Conservation (phyloP, 208 protist genomes). For the Porcisia hertigi region DNA sequence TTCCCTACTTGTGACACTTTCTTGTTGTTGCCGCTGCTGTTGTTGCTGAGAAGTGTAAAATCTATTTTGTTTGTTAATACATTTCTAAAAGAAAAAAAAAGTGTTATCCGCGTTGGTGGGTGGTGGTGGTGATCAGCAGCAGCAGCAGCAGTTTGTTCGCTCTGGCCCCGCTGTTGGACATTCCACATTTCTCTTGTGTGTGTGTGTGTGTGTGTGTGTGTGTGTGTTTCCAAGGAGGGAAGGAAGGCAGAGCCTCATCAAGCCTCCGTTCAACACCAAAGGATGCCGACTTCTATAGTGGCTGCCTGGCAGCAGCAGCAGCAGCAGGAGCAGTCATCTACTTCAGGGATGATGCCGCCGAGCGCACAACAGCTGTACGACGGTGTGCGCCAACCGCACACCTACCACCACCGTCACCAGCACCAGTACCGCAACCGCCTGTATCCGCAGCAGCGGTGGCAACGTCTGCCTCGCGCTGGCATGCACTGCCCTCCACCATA, state of each 20-base stretch:
- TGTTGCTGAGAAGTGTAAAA: no score
- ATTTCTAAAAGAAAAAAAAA: no score
- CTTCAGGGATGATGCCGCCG: not conserved
- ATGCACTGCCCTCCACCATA: not conserved
- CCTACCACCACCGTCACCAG: slow-evolving; percentile 11
- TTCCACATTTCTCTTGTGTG: not conserved
- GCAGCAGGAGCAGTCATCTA: not conserved
- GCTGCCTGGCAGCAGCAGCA: slow-evolving; percentile 1
- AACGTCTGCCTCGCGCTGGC: not conserved
- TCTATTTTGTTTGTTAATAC: not conserved
- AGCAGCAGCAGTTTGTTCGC: no score
- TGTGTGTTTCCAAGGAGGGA: not conserved
- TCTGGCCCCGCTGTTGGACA: no score
- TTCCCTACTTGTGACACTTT: no score
- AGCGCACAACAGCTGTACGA: not conserved
- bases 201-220: not conserved
- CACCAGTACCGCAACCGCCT: not conserved
- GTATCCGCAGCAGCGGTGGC: not conserved
- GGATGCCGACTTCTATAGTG: not conserved
- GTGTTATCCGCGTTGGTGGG: no score
- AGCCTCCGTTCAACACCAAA: not conserved
- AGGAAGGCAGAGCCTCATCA: not conserved
- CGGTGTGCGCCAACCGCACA: not conserved
- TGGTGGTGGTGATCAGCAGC: no score
- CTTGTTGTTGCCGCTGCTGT: no score